These are phyloP conservation scores for Sphaerobolus stellatus DNA, from an alignment of 1,284 basidiomycete species.

Conservation along the genomic window DNA sequence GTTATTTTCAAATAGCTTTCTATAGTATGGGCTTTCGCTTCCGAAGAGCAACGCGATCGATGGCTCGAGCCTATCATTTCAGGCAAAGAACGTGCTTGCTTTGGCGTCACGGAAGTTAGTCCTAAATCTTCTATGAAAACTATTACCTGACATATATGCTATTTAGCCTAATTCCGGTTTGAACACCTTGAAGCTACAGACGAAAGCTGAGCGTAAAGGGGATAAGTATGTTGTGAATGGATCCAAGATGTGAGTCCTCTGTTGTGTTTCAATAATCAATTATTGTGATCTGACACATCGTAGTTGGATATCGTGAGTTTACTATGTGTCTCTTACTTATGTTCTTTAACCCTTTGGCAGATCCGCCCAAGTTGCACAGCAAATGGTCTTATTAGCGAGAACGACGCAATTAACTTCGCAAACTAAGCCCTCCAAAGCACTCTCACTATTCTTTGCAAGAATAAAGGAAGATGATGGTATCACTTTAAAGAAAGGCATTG, in stretches of 20 bases:
- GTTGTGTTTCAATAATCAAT: background rate
- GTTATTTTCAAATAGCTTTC: background rate
- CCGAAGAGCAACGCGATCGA: constrained; percentile 22
- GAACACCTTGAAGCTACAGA: constrained; percentile 32
- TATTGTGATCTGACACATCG: background rate
- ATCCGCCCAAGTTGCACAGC: constrained; percentile 29
- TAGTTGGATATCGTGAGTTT: constrained; percentile 21
- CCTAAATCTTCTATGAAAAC: no score
- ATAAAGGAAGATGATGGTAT: constrained; percentile 21
- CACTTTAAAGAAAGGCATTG: constrained; percentile 17
- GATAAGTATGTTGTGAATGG: constrained; percentile 29
- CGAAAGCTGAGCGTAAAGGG: constrained; percentile 22
- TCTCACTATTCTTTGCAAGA: constrained; percentile 28
- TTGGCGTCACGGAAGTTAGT: constrained; percentile 33
- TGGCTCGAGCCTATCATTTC: constrained; percentile 34
- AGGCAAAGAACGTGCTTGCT: constrained; percentile 33
- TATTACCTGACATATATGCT: no score
- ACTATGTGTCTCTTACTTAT: background rate
- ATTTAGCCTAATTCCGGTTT: constrained; percentile 27
- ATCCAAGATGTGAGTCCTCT: constrained; percentile 22
- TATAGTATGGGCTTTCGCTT: constrained; percentile 18
- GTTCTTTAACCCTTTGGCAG: background rate
- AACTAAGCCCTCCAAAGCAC: constrained; percentile 18
- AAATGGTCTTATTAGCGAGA: constrained; percentile 32
- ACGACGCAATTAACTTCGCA: constrained; percentile 24